Evolutionary conservation across 208 protist genomes (phyloP).

Genomic region (Porcisia deanei): DNA sequence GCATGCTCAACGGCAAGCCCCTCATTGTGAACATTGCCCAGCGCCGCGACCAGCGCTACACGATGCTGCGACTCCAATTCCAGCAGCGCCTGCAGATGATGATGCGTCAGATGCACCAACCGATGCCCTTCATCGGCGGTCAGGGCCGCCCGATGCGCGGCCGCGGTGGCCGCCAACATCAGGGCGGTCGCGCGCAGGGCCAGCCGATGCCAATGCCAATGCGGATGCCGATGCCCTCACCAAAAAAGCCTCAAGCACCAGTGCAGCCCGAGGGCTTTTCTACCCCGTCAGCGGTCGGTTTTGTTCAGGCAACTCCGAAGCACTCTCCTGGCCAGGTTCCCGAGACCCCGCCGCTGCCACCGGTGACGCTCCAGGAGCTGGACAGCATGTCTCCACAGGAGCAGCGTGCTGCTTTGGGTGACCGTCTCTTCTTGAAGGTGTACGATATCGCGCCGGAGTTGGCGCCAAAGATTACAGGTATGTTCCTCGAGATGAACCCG

Average conservation of each 20-base stretch:
- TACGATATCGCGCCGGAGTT: constrained; percentile 81
- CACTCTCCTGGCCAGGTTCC: constrained; percentile 58
- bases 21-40: constrained; percentile 98
- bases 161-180: constrained; percentile 38
- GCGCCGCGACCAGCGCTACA: constrained; percentile 95
- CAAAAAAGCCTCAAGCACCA: constrained; percentile 28
- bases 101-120: constrained; percentile 76
- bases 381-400: constrained; percentile 85
- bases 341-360: constrained; percentile 81
- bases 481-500: constrained; percentile 85
- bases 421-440: constrained; percentile 89
- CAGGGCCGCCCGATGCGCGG: constrained; percentile 38
- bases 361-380: constrained; percentile 84
- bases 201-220: constrained; percentile 39
- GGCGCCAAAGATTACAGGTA: constrained; percentile 89
- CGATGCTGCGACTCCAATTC: constrained; percentile 95
- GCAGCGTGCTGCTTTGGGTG: constrained; percentile 90
- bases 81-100: constrained; percentile 90
- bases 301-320: constrained; percentile 60
- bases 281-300: constrained; percentile 47
- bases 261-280: constrained; percentile 46
- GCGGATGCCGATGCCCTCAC: constrained; percentile 19
- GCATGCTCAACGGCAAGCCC: constrained; percentile 96
- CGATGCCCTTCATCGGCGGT: constrained; percentile 32
- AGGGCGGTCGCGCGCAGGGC: constrained; percentile 36